Percentiles rank a stretch among this genome's conserved stretches.
phyloP scores from a whole-genome alignment of 2,329 filamentous ascomycete genomes.

The Nigrograna mackinnonii region DNA sequence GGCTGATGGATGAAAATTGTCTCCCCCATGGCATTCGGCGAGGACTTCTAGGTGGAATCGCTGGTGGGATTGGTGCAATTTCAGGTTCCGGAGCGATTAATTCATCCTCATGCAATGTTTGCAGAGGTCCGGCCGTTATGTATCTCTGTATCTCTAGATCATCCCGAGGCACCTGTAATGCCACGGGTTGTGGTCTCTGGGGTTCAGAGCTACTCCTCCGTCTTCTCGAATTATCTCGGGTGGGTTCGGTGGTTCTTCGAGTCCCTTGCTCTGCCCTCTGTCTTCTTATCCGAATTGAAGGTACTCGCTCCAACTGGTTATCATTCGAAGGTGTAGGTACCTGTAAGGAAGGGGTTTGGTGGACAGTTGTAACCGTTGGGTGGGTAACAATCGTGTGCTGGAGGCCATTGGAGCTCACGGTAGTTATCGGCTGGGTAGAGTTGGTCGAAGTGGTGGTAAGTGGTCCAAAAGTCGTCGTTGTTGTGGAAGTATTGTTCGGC shows the following conservation, averaged over 20 bases:
- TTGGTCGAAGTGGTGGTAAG: constrained; percentile 28
- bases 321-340: constrained; percentile 8
- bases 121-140: constrained; percentile 19
- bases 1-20: constrained; percentile 27
- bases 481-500: too few relatives aligned
- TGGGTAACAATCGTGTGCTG: constrained; percentile 27
- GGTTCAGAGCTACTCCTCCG: constrained; percentile 37
- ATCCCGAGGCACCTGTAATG: constrained; percentile 13
- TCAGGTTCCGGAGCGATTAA: constrained; percentile 9
- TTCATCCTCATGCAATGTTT: constrained; percentile 35
- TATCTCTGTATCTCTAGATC: constrained; percentile 31
- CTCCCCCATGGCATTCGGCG: constrained; percentile 21
- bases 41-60: constrained; percentile 12
- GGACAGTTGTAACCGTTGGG: constrained; percentile 34
- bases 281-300: constrained; percentile 32
- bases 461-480: constrained; percentile 30
- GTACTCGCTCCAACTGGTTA: constrained; percentile 19
- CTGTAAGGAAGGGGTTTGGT: constrained; percentile 12
- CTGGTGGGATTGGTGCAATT: constrained; percentile 15
- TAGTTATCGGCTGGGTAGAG: constrained; percentile 18
- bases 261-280: constrained; percentile 13
- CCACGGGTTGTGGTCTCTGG: constrained; percentile 25
- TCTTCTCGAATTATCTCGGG: constrained; percentile 19
- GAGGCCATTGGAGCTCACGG: constrained; percentile 22
- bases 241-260: constrained; percentile 9